These are phyloP conservation scores for Fusarium xyrophilum DNA, from an alignment of 2,329 filamentous ascomycete genomes.

Conservation along the genomic window DNA sequence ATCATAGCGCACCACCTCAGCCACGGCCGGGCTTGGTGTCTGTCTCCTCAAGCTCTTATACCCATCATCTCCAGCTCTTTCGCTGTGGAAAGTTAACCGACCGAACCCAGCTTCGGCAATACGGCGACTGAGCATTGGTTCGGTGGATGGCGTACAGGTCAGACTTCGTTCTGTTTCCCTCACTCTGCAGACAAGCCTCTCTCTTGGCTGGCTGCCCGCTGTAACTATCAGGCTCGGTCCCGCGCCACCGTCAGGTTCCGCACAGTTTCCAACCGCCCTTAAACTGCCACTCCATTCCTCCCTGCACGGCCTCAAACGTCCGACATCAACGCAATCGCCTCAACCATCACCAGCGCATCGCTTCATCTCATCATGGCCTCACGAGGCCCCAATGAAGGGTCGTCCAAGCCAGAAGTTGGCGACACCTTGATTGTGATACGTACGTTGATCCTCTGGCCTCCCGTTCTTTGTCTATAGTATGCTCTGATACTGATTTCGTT, in stretches of 20 bases:
- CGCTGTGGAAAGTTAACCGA: slow-evolving; percentile 25
- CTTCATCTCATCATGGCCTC: slow-evolving; percentile 52
- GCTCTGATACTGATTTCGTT: slow-evolving; percentile 18
- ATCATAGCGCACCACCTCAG: slow-evolving; percentile 30
- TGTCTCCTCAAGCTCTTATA: slow-evolving; percentile 36
- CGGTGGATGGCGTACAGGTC: slow-evolving; percentile 34
- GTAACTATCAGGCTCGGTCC: slow-evolving; percentile 18
- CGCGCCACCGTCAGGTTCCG: slow-evolving; percentile 32
- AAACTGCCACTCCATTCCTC: slow-evolving; percentile 31
- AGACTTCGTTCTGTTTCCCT: slow-evolving; percentile 20
- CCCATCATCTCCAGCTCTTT: slow-evolving; percentile 40
- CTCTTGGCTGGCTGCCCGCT: slow-evolving; percentile 11
- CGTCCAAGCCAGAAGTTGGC: slow-evolving; percentile 64
- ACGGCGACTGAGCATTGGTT: slow-evolving; percentile 27
- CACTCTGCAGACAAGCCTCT: slow-evolving; percentile 7
- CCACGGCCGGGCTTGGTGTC: slow-evolving; percentile 30
- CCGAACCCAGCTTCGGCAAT: slow-evolving; percentile 32
- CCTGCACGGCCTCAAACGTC: slow-evolving; percentile 32
- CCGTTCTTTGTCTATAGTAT: slow-evolving; percentile 37
- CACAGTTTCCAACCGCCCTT: slow-evolving; percentile 36
- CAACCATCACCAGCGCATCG: slow-evolving; percentile 26
- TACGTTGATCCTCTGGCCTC: slow-evolving; percentile 52
- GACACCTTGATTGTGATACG: slow-evolving; percentile 75
- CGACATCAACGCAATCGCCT: slow-evolving; percentile 24
- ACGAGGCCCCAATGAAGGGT: slow-evolving; percentile 47